Conservation (phyloP, 2,329 filamentous ascomycete genomes). For the Elsinoe perseae region DNA sequence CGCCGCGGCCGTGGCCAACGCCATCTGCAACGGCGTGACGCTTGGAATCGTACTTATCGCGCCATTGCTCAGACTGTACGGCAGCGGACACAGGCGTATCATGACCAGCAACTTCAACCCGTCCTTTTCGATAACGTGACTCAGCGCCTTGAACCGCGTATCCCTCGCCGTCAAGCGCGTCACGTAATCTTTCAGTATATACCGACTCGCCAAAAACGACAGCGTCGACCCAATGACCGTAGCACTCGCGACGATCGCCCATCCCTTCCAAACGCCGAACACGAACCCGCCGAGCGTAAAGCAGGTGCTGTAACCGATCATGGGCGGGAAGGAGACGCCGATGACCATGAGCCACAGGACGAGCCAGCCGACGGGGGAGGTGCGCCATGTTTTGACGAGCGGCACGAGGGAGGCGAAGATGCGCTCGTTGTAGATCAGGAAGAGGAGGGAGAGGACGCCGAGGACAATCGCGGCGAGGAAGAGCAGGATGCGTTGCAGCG, state of each 20-base stretch:
- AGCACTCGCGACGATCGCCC: conserved; percentile 67
- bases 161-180: conserved; percentile 73
- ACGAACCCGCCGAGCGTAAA: conserved; percentile 63
- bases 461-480: conserved; percentile 43
- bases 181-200: conserved; percentile 70
- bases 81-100: conserved; percentile 85
- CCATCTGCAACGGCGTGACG: conserved; percentile 67
- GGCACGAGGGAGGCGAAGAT: conserved; percentile 72
- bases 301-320: conserved; percentile 79
- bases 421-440: conserved; percentile 68
- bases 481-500: conserved; percentile 55
- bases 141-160: conserved; percentile 78
- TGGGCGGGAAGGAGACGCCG: conserved; percentile 71
- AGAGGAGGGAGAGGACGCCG: conserved; percentile 55
- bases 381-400: conserved; percentile 67
- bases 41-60: conserved; percentile 91
- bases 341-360: conserved; percentile 72
- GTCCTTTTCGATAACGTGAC: conserved; percentile 81
- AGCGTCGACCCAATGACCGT: conserved; percentile 70
- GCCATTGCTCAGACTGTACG: conserved; percentile 88
- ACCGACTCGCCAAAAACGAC: conserved; percentile 74
- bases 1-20: conserved; percentile 71
- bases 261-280: conserved; percentile 64
- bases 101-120: conserved; percentile 82
- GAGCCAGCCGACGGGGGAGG: conserved; percentile 60